Conservation (phyloP, 192 early-diverging fungal genomes). For the Backusella australiensis region DNA sequence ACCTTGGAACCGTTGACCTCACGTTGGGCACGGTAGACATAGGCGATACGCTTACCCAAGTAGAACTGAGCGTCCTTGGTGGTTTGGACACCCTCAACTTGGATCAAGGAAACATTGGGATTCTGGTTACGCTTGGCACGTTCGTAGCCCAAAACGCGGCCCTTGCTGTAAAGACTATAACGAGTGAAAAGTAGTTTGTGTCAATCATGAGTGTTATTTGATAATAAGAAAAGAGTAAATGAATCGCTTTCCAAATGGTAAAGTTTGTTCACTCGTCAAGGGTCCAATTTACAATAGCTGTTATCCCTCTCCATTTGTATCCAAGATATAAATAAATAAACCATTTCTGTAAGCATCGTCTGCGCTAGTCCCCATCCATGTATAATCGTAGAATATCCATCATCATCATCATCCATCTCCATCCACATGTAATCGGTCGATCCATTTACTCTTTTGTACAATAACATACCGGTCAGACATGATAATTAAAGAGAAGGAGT, state of each 20-base stretch:
- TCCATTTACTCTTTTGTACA: too few species aligned
- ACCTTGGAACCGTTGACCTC: conserved; percentile 86
- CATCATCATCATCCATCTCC: too few species aligned
- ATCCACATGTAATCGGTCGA: too few species aligned
- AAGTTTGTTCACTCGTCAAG: background rate
- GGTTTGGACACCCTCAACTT: conserved; percentile 91
- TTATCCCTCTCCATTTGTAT: background rate
- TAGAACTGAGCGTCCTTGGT: conserved; percentile 93
- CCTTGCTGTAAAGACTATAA: conserved; percentile 95
- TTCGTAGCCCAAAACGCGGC: conserved; percentile 92
- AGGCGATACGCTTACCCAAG: conserved; percentile 97
- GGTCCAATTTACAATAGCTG: background rate
- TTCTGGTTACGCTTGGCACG: conserved; percentile 91
- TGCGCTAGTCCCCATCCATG: background rate
- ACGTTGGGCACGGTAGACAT: conserved; percentile 93
- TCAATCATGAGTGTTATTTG: background rate
- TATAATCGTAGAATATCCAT: too few species aligned
- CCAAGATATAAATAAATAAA: background rate
- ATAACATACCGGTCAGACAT: too few species aligned
- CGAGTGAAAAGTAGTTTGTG: background rate
- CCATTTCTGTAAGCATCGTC: background rate
- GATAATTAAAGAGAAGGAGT: too few species aligned
- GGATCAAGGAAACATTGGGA: conserved; percentile 87
- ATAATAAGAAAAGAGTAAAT: background rate
- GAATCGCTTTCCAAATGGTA: background rate